Percentiles rank a stretch among this genome's conserved stretches.
Conservation (phyloP, 768 basidiomycete genomes). For the Cystobasidium onofrii region DNA sequence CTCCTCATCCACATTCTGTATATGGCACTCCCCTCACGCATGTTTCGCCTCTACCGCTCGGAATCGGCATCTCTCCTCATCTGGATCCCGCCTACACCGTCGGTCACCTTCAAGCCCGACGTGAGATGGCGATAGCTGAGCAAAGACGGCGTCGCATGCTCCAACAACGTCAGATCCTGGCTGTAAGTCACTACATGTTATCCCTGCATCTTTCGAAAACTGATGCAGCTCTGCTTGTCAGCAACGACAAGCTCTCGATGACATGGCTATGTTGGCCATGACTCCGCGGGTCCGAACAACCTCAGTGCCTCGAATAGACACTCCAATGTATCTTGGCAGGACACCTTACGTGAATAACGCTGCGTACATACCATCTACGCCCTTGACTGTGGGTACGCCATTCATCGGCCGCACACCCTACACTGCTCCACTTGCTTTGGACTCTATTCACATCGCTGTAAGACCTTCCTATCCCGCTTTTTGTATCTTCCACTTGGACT, state of each 20-base stretch:
- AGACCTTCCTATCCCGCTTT: too few species aligned
- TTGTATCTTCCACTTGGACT: not conserved
- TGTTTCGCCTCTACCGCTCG: not conserved
- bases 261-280: not conserved
- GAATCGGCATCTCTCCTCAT: not conserved
- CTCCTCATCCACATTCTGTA: not conserved
- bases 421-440: not conserved
- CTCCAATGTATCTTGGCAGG: not conserved
- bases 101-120: not conserved
- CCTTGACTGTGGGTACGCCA: not conserved
- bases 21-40: not conserved
- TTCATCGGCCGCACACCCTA: not conserved
- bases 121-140: not conserved
- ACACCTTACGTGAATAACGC: not conserved
- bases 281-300: not conserved
- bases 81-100: not conserved
- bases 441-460: not conserved
- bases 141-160: not conserved
- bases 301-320: not conserved
- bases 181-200: not conserved
- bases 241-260: not conserved
- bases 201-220: not conserved
- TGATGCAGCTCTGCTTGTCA: not conserved
- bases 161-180: not conserved
- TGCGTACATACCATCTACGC: not conserved